phyloP scores from a whole-genome alignment of 2,329 filamentous ascomycete genomes.

The Talaromyces verruculosus region DNA sequence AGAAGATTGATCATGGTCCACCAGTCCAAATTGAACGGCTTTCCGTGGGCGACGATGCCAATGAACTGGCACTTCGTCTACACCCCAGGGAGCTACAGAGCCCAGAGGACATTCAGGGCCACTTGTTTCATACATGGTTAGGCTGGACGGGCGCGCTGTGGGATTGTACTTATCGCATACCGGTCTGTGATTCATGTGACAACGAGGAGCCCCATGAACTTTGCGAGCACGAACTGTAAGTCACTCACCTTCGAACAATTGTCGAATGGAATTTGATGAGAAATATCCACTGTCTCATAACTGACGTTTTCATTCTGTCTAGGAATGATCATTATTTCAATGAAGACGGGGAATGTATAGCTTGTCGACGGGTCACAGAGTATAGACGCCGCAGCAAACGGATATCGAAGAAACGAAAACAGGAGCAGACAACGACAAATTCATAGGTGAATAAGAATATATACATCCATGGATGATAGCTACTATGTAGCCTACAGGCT shows the following conservation, averaged over 20 bases:
- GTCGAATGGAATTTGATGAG: not conserved
- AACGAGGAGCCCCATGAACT: constrained; percentile 2
- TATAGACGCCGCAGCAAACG: constrained; percentile 18
- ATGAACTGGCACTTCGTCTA: not conserved
- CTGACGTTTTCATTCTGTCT: not conserved
- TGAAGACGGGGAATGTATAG: constrained; percentile 21
- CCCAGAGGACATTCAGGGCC: not conserved
- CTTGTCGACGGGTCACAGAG: not conserved
- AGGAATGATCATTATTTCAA: constrained; percentile 24
- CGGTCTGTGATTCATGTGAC: constrained; percentile 11
- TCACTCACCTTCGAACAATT: not conserved
- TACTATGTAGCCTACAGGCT: constrained; percentile 21
- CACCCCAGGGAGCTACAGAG: not conserved
- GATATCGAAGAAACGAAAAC: constrained; percentile 29
- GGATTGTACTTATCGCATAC: constrained; percentile 16
- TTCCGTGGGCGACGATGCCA: constrained; percentile 8
- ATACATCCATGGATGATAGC: not conserved
- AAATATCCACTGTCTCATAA: not conserved
- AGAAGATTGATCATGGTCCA: constrained; percentile 14
- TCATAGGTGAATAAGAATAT: not conserved
- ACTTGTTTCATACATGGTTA: not conserved
- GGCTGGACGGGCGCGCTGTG: not conserved
- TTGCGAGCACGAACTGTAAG: constrained; percentile 18
- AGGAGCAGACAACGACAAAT: not conserved
- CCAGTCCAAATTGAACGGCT: not conserved